Base-by-base conservation (phyloP, 2,329 filamentous ascomycete genomes). In the Chaetomiaceae sp. region DNA sequence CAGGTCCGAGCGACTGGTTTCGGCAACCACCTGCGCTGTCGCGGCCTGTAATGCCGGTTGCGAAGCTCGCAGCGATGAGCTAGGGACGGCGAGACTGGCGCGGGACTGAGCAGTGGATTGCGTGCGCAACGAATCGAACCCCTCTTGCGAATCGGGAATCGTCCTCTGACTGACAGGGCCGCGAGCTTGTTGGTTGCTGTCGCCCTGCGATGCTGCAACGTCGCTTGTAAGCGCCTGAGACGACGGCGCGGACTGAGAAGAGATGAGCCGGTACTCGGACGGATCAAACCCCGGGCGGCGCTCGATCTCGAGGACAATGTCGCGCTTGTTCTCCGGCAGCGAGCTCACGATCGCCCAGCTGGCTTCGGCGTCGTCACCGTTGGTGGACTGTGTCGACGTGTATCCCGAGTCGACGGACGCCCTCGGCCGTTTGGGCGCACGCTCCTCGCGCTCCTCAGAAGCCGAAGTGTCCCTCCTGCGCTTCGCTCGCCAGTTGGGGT, bases 111-210 rank as follows among this genome's bases (percentile, higher is more conserved):
- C 17, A 12, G 48, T 49, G 14, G 36, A 47, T 12, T 54, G 44
- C 7, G 57, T 58, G 25, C 31, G 52, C 58, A 57, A 27, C 6
- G 52, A 57, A 22, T 58, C 54, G 29, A 58, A 57, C 8, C 46
- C 40, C 31, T 72, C 73, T 54, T 76, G 72, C 0, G 75, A 77
- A 54, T 77, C 74, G 0, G 72, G 72, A 22, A 77, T 71, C 3
- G 71, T 75, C 23, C 59, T 59, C 49, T 68, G 65, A 52, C 68
- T 73, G 34, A 67, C 36, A 7, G 14, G 31, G 14, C 14, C 17
- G 9, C 6, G 12, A n/a, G 22, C 14, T 6, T 25, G 42, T n/a
- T 20, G 27, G 45, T 29, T 25, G 27, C 9, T 34, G 8, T 29
- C 17, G 22, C 8, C 37, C 40, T 40, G 29, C 19, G 42, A 43